Percentiles rank a stretch among this genome's conserved stretches.
Conservation (phyloP, 345 rosid species). For the Microthlaspi erraticum region DNA sequence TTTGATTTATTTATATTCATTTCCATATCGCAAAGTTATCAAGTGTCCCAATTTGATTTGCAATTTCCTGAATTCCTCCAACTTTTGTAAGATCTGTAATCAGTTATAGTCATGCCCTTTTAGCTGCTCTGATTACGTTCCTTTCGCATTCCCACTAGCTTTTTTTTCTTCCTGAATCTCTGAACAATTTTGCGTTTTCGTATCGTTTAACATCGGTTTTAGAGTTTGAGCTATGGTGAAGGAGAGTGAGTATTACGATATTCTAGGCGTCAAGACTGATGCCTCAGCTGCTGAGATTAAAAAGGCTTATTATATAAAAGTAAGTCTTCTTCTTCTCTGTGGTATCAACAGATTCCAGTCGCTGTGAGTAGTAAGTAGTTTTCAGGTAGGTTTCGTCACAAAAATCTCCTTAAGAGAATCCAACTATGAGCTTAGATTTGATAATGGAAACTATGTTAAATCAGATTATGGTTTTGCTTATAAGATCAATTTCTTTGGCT, state of each 20-base stretch:
- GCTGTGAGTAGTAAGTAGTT: neutral
- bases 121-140: neutral
- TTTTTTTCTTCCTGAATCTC: neutral
- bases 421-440: neutral
- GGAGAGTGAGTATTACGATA: conserved; percentile 72
- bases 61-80: neutral
- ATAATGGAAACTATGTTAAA: neutral
- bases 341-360: neutral
- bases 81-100: conserved; percentile 15
- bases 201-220: neutral
- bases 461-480: conserved; percentile 7
- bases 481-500: conserved; percentile 2
- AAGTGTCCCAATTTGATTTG: neutral
- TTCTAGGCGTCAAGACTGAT: conserved; percentile 71
- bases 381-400: conserved; percentile 4
- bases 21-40: neutral
- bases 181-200: neutral
- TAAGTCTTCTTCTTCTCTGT: conserved; percentile 34
- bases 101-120: neutral
- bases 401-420: no score
- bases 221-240: conserved; percentile 58
- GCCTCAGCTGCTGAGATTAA: conserved; percentile 82
- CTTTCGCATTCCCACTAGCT: neutral
- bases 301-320: conserved; percentile 92
- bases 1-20: neutral